Percentiles rank a stretch among this genome's conserved stretches.
phyloP scores from a whole-genome alignment of 2,329 filamentous ascomycete genomes.

The Pleomassaria siparia region DNA sequence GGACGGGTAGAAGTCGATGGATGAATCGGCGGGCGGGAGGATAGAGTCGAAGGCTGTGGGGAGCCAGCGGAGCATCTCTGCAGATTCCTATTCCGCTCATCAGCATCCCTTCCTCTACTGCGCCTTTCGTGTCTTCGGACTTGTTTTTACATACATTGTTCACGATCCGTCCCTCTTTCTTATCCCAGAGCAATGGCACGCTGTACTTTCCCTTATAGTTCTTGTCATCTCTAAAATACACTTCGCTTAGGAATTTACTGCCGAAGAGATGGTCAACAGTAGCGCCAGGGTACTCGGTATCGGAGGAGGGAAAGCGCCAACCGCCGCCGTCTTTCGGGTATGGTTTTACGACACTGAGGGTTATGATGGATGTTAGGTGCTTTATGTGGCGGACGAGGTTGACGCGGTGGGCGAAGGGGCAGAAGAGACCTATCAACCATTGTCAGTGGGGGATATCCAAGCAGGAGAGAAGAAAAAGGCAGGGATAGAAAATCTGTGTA shows the following conservation, averaged over 20 bases:
- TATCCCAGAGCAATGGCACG: slow-evolving; percentile 65
- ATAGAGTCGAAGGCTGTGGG: slow-evolving; percentile 58
- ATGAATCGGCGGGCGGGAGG: slow-evolving; percentile 44
- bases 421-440: slow-evolving; percentile 58
- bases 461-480: background rate
- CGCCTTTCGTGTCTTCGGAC: too few relatives aligned
- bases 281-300: slow-evolving; percentile 59
- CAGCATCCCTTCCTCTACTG: too few relatives aligned
- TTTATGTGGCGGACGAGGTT: slow-evolving; percentile 62
- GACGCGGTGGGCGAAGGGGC: slow-evolving; percentile 64
- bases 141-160: slow-evolving; percentile 56
- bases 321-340: slow-evolving; percentile 68
- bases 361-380: slow-evolving; percentile 56
- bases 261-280: slow-evolving; percentile 63
- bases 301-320: slow-evolving; percentile 59
- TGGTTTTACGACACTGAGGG: slow-evolving; percentile 61
- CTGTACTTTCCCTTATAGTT: slow-evolving; percentile 63
- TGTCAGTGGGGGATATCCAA: background rate
- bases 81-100: slow-evolving; percentile 47
- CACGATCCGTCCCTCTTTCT: slow-evolving; percentile 56
- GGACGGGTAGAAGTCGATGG: slow-evolving; percentile 57
- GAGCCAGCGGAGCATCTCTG: slow-evolving; percentile 60
- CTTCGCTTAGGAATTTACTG: slow-evolving; percentile 60
- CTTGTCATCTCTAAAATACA: slow-evolving; percentile 64
- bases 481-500: background rate